A percentile compares a stretch with the other conserved stretches of the same genome.
Evolutionary conservation across 2,329 filamentous ascomycete species (phyloP).

Genomic region (Colletotrichum sidae): DNA sequence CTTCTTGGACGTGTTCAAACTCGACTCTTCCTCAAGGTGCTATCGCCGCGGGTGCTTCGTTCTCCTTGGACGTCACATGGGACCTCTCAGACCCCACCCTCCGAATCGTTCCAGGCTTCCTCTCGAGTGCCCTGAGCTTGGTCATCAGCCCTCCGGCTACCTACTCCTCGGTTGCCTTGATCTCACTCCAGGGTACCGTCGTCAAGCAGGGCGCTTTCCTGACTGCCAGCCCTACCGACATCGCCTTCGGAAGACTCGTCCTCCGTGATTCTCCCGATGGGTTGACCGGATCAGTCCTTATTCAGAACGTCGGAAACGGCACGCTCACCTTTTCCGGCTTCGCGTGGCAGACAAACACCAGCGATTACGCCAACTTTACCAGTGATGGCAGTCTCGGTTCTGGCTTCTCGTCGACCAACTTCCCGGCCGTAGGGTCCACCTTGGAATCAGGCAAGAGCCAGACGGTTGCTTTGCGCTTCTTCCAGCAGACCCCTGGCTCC

Average conservation of each 20-base stretch:
- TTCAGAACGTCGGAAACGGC: slow-evolving; percentile 52
- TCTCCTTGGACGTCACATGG: slow-evolving; percentile 55
- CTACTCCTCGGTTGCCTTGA: slow-evolving; percentile 50
- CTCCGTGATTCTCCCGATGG: slow-evolving; percentile 43
- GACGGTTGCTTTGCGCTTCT: slow-evolving; percentile 49
- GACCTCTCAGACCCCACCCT: slow-evolving; percentile 46
- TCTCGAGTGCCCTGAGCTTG: slow-evolving; percentile 50
- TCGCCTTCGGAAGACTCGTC: slow-evolving; percentile 54
- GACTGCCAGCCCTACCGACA: slow-evolving; percentile 48
- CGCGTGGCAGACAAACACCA: slow-evolving; percentile 46
- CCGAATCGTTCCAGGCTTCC: slow-evolving; percentile 48
- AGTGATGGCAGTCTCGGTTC: slow-evolving; percentile 44
- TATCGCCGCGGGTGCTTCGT: slow-evolving; percentile 48
- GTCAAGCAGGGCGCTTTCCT: slow-evolving; percentile 51
- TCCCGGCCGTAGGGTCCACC: slow-evolving; percentile 45
- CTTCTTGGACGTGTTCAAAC: slow-evolving; percentile 50
- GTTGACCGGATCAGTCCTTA: slow-evolving; percentile 42
- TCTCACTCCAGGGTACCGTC: slow-evolving; percentile 51
- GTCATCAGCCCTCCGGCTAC: slow-evolving; percentile 50
- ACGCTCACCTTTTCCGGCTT: slow-evolving; percentile 50
- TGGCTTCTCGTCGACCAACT: slow-evolving; percentile 45
- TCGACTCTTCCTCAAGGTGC: slow-evolving; percentile 51
- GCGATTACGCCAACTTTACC: slow-evolving; percentile 47
- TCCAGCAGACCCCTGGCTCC: slow-evolving; percentile 44
- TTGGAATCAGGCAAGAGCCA: slow-evolving; percentile 46